phyloP scores from a whole-genome alignment of 2,329 filamentous ascomycete species.

The Cordyceps tenuipes region DNA sequence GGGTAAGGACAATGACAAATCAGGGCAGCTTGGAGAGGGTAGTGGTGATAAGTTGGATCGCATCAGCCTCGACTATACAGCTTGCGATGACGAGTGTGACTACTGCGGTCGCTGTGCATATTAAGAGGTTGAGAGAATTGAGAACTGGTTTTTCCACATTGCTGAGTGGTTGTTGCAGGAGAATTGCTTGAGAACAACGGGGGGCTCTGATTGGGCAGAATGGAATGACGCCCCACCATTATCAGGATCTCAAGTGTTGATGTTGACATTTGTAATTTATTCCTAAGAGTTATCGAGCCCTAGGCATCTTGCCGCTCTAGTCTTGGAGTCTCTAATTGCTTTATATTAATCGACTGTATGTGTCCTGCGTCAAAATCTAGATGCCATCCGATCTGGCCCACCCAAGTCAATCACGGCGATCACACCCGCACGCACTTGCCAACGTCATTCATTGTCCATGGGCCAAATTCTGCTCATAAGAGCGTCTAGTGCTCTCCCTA shows the following conservation, averaged over 20 bases:
- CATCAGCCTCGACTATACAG: slow-evolving; percentile 14
- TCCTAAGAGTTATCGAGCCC: no score
- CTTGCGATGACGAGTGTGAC: slow-evolving; percentile 13
- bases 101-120: slow-evolving; percentile 20
- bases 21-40: background rate
- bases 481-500: background rate
- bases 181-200: no score
- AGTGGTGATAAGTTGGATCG: slow-evolving; percentile 4
- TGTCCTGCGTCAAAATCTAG: background rate
- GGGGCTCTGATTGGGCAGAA: no score
- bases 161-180: background rate
- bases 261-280: no score
- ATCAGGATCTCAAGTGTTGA: no score
- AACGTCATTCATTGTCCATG: background rate
- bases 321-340: no score
- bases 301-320: no score
- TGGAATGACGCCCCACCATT: no score
- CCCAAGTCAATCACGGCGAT: background rate
- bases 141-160: background rate
- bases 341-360: background rate
- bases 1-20: slow-evolving; percentile 1
- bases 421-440: background rate
- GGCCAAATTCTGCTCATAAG: background rate
- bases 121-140: slow-evolving; percentile 7
- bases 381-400: background rate